phyloP scores from a whole-genome alignment of 768 basidiomycete species.

The Asterophora parasitica region DNA sequence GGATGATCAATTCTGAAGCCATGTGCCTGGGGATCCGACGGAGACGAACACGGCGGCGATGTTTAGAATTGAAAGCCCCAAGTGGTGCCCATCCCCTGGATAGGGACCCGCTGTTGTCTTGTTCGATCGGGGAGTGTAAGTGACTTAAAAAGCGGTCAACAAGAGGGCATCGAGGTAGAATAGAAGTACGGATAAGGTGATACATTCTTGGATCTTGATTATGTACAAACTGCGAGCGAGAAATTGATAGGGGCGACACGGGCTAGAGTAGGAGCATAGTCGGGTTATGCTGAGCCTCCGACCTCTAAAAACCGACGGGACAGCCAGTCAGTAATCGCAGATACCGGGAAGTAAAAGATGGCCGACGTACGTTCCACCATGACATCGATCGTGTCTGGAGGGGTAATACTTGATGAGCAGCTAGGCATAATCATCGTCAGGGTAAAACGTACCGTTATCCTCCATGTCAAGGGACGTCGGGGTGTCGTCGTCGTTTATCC shows the following conservation, averaged over 20 bases:
- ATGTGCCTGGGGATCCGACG: too few relatives aligned
- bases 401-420: constrained; percentile 4
- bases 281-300: constrained; percentile 11
- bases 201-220: constrained; percentile 12
- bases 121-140: too few relatives aligned
- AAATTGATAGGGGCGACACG: neutral
- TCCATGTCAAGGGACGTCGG: constrained; percentile 85
- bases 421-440: neutral
- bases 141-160: neutral
- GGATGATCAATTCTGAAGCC: too few relatives aligned
- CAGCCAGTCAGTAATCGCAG: neutral
- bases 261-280: neutral
- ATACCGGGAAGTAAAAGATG: neutral
- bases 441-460: constrained; percentile 59
- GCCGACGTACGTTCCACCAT: constrained; percentile 87
- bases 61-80: too few relatives aligned
- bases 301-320: constrained; percentile 6
- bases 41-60: too few relatives aligned
- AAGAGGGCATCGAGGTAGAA: neutral
- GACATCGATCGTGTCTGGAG: constrained; percentile 86
- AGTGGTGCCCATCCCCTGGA: too few relatives aligned
- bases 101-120: too few relatives aligned
- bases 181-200: constrained; percentile 1
- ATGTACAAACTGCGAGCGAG: neutral
- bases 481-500: constrained; percentile 88